phyloP scores from a whole-genome alignment of 169 alveolate species.

The Plasmodium cynomolgi region DNA sequence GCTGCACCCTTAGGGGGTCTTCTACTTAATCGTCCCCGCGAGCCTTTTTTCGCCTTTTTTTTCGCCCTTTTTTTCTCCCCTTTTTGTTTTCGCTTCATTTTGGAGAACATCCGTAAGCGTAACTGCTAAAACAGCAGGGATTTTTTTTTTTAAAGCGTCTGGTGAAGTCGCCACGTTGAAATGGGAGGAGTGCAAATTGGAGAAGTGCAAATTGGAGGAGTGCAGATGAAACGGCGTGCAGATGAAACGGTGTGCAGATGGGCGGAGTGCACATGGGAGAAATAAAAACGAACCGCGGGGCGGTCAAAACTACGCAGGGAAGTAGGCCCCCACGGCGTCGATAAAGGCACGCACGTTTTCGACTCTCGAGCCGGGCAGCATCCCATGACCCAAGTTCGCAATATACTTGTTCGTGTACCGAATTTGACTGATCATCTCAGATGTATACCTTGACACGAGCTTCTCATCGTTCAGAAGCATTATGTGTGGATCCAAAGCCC shows the following conservation, averaged over 20 bases:
- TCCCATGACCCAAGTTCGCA: slow-evolving; percentile 73
- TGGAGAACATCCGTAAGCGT: not conserved
- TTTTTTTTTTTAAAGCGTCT: not conserved
- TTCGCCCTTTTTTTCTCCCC: not conserved
- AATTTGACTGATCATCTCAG: slow-evolving; percentile 6
- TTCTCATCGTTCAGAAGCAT: slow-evolving; percentile 4
- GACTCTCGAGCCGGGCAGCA: slow-evolving; percentile 77
- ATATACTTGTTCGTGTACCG: slow-evolving; percentile 23
- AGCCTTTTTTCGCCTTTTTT: not conserved
- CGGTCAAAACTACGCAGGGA: not conserved
- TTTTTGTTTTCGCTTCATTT: not conserved
- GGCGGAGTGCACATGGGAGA: not conserved
- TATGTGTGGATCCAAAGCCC: slow-evolving; percentile 71
- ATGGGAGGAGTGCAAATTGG: not conserved
- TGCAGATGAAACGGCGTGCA: too few species aligned
- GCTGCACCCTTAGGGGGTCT: not conserved
- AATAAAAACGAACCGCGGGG: not conserved
- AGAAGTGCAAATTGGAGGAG: not conserved
- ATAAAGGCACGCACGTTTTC: slow-evolving; percentile 52
- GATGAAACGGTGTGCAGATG: too few species aligned
- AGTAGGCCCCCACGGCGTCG: not conserved
- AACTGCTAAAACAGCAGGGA: not conserved
- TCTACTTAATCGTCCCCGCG: not conserved
- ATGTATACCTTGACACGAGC: slow-evolving; percentile 8
- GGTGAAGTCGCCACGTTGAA: not conserved